Percentiles rank a stretch among this genome's conserved stretches.
These are phyloP conservation scores for Amylostereum areolatum DNA, from an alignment of 1,284 basidiomycete genomes.

Conservation along the genomic window DNA sequence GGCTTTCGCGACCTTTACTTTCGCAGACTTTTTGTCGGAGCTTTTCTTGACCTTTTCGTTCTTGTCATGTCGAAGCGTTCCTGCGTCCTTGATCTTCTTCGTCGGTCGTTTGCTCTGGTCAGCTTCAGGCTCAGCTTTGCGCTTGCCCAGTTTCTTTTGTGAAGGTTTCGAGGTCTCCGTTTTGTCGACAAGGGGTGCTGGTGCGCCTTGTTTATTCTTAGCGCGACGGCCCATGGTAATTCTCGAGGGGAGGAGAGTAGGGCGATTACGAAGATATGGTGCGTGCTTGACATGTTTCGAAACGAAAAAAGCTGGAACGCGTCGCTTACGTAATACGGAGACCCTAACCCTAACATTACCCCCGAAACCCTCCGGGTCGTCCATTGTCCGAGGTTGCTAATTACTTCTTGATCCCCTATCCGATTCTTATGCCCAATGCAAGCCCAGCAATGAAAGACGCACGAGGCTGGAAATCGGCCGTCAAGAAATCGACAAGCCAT, in stretches of 20 bases:
- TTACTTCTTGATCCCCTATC: constrained; percentile 11
- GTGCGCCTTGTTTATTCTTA: constrained; percentile 85
- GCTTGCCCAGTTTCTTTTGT: constrained; percentile 61
- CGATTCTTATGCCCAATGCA: constrained; percentile 58
- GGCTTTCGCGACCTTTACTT: constrained; percentile 17
- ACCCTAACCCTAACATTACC: background rate
- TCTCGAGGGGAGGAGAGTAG: background rate
- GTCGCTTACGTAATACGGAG: background rate
- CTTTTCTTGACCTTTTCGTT: constrained; percentile 17
- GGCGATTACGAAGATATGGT: background rate
- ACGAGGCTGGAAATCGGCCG: constrained; percentile 86
- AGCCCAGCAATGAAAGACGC: constrained; percentile 74
- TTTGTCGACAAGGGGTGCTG: constrained; percentile 50
- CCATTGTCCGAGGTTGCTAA: background rate
- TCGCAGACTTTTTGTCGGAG: constrained; percentile 15
- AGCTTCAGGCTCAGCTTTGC: constrained; percentile 56
- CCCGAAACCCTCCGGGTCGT: no score
- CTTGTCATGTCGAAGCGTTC: background rate
- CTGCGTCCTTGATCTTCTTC: constrained; percentile 51
- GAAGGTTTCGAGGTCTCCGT: constrained; percentile 28
- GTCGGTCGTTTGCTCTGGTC: constrained; percentile 38
- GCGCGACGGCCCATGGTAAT: constrained; percentile 81
- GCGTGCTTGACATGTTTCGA: no score
- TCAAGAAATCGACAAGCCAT: constrained; percentile 81
- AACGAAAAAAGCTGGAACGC: no score